These are phyloP conservation scores for Entoloma clypeatum DNA, from an alignment of 1,284 basidiomycete genomes.

Conservation along the genomic window DNA sequence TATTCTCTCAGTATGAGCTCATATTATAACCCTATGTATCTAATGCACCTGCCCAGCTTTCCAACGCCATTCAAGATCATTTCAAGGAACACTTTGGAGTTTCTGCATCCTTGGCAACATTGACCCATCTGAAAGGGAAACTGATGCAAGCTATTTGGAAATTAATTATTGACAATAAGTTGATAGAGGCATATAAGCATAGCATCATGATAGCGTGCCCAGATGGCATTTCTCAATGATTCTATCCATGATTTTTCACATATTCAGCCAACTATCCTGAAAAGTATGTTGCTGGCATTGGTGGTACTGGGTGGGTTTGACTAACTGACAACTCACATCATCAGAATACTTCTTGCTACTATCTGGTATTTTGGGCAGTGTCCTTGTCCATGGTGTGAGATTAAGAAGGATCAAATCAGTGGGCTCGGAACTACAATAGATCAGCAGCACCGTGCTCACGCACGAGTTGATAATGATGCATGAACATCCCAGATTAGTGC, in stretches of 20 bases:
- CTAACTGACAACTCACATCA: background rate
- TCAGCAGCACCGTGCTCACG: background rate
- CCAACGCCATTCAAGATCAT: background rate
- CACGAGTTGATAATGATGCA: background rate
- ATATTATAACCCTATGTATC: no score
- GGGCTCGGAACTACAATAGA: conserved; percentile 18
- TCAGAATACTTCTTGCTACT: conserved; percentile 25
- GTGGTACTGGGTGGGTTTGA: background rate
- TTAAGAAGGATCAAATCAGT: conserved; percentile 17
- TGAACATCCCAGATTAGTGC: background rate
- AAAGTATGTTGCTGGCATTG: conserved; percentile 1
- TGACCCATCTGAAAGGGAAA: no score
- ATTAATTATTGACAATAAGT: background rate
- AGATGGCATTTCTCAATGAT: conserved; percentile 22
- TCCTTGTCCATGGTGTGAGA: conserved; percentile 27
- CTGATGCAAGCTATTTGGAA: background rate
- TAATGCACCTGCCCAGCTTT: no score
- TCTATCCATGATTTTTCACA: conserved; percentile 19
- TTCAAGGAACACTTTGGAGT: background rate
- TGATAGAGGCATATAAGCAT: conserved; percentile 11
- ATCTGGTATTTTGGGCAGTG: conserved; percentile 24
- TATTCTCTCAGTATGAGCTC: no score
- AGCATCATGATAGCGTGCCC: conserved; percentile 12
- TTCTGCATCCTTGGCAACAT: background rate
- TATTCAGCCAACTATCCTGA: conserved; percentile 6